Evolutionary conservation across 306 rosid species (phyloP), one percentile per base, ranked within the genome.

Genomic region (Vigna nakashimae): DNA sequence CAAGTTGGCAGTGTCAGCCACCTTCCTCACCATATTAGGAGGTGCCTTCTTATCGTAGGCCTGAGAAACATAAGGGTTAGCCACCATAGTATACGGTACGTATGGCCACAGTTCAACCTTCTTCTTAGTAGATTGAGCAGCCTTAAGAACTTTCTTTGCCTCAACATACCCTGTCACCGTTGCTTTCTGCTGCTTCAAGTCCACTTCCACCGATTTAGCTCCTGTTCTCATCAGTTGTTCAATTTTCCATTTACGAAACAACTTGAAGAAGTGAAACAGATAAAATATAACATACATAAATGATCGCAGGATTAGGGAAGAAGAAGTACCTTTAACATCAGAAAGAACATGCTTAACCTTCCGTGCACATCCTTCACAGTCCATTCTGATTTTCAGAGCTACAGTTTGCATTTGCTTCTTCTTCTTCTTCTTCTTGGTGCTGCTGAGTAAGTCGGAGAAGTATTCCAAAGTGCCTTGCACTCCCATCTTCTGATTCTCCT

Each of bases 1-100:
- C 22, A 89, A 40, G 26, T 76, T 83, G 81, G 83, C 87, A 15
- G 97, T 74, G 82, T 88, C 82, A 32, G 91, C 87, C 14, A 91
- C 88, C 16, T 58, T 68, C 24, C 98, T 86, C 9, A 95, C 98
- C 98, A 95, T 95, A 64, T 95, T 95, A 2, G 98, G 93, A 20
- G 98, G 98, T 0, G 98, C 98, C 64, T 95, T 95, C 91, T 95
- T 95, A 77, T 95, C 98, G 34, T 95, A 95, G 0, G 97, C 95
- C 28, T 76, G 91, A 45, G 98, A 80, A 7, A 92, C 72, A 40
- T 95, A 95, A 3, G 98, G 98, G 60, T 92, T 69, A 34, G 98
- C 90, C 82, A 89, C 97, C 86, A 87, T 71, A 20, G 79, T 79
- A 85, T 88, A 90, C 0, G 98, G 98, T 34, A 95, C 98, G 73